Conservation (phyloP, 495 filamentous ascomycete genomes). For the Penicillium cinerascens region DNA sequence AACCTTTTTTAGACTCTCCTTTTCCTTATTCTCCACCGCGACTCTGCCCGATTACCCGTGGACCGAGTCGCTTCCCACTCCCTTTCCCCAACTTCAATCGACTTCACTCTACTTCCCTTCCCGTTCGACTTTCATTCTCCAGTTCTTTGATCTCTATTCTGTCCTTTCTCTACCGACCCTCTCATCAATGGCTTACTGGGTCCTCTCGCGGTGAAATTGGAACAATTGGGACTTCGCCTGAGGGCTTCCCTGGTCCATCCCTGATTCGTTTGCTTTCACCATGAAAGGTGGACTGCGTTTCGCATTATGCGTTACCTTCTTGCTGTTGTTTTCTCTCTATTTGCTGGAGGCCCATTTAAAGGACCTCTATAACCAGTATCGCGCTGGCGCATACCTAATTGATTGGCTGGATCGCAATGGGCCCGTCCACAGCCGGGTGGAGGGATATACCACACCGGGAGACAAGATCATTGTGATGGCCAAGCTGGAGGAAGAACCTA, state of each 20-base stretch:
- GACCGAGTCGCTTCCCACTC: neutral
- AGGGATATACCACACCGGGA: constrained; percentile 12
- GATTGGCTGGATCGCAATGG: constrained; percentile 29
- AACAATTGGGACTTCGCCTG: constrained; percentile 6
- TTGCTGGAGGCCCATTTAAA: constrained; percentile 35
- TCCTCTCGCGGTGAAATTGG: constrained; percentile 7
- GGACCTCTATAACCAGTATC: constrained; percentile 44
- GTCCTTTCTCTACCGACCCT: neutral
- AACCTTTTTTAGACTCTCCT: neutral
- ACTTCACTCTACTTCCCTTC: neutral
- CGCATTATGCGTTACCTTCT: constrained; percentile 24
- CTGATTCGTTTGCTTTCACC: constrained; percentile 13
- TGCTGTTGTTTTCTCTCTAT: constrained; percentile 34
- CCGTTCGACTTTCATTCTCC: neutral
- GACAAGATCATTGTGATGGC: constrained; percentile 59
- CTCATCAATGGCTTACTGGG: constrained; percentile 10
- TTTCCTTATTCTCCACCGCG: neutral
- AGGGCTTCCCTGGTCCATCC: constrained; percentile 3
- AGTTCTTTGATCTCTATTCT: neutral
- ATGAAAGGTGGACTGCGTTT: constrained; percentile 43
- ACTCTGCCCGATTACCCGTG: neutral
- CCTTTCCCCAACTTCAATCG: no score
- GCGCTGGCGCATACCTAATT: constrained; percentile 41
- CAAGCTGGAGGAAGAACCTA: constrained; percentile 52
- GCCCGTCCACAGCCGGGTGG: constrained; percentile 2